Percentiles rank a stretch among this genome's conserved stretches.
phyloP scores from a whole-genome alignment of 352 stramenopile species.

The Phytophthora kernoviae region DNA sequence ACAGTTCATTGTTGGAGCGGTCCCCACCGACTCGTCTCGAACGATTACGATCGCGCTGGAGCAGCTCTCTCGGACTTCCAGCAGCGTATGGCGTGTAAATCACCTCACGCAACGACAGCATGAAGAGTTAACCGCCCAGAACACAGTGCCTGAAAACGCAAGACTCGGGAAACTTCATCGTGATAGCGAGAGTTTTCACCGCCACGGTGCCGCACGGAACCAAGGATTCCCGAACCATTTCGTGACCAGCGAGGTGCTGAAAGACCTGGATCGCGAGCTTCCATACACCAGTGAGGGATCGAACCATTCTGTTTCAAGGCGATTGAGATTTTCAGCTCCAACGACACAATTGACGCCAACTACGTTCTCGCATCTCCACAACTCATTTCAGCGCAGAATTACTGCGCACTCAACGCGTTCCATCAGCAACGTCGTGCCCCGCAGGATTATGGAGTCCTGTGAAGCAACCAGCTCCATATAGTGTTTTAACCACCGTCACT shows the following conservation, averaged over 20 bases:
- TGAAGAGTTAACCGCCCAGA: conserved; percentile 5
- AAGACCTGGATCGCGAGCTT: conserved; percentile 28
- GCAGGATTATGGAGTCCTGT: conserved; percentile 53
- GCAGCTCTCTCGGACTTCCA: conserved; percentile 44
- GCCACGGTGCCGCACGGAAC: conserved; percentile 50
- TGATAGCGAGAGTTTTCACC: conserved; percentile 56
- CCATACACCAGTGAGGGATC: conserved; percentile 34
- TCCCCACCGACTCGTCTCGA: conserved; percentile 15
- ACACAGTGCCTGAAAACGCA: conserved; percentile 3
- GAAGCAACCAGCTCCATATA: conserved; percentile 31
- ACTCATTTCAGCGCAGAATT: conserved; percentile 61
- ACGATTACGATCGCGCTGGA: conserved; percentile 33
- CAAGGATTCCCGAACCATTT: conserved; percentile 65
- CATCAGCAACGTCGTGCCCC: conserved; percentile 23
- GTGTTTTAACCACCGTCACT: conserved; percentile 5
- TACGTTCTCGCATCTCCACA: conserved; percentile 63
- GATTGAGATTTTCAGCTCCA: conserved; percentile 58
- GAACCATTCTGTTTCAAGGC: conserved; percentile 6
- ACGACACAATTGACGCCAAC: conserved; percentile 70
- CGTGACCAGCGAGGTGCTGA: conserved; percentile 34
- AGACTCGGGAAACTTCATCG: conserved; percentile 55
- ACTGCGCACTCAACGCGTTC: conserved; percentile 46
- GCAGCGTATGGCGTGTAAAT: conserved; percentile 41
- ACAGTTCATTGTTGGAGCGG: conserved; percentile 26
- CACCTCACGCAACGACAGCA: conserved; percentile 11